phyloP scores from a whole-genome alignment of 2,329 filamentous ascomycete species.

The Magnaporthales sp. region DNA sequence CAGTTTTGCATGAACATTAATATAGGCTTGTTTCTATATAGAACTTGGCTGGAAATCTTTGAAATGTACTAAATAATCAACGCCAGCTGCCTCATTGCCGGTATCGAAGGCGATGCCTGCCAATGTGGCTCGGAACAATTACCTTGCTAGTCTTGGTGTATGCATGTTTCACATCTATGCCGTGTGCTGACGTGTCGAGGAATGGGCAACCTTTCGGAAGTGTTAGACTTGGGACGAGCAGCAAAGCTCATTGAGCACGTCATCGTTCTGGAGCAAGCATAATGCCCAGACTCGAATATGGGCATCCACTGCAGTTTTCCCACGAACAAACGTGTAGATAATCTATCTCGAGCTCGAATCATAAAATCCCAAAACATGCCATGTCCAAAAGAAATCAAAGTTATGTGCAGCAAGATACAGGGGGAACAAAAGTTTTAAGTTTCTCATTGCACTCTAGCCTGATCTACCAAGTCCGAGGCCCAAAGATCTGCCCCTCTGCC shows the following conservation, averaged over 20 bases:
- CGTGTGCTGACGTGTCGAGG: not conserved
- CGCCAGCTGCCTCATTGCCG: not conserved
- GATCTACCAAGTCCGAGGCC: slow-evolving; percentile 43
- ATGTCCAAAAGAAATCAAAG: not conserved
- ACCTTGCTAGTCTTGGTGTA: not conserved
- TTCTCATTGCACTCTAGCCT: not conserved
- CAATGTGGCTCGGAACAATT: not conserved
- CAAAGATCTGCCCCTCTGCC: slow-evolving; percentile 48
- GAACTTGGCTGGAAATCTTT: too few relatives aligned
- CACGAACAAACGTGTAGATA: not conserved
- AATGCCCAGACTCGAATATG: not conserved
- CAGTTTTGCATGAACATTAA: not conserved
- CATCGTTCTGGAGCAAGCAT: not conserved
- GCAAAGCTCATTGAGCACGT: not conserved
- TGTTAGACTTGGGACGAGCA: not conserved
- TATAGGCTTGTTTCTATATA: too few relatives aligned
- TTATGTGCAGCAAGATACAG: not conserved
- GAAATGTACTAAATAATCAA: too few relatives aligned
- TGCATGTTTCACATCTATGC: not conserved
- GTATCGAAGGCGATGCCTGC: not conserved
- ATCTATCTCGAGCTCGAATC: not conserved
- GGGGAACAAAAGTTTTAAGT: not conserved
- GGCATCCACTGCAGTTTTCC: not conserved
- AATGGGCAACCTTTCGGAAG: not conserved
- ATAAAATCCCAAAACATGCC: not conserved